phyloP scores from a whole-genome alignment of 1,139 yeast genomes.

The Zhuliangozyma parablackwelliae region DNA sequence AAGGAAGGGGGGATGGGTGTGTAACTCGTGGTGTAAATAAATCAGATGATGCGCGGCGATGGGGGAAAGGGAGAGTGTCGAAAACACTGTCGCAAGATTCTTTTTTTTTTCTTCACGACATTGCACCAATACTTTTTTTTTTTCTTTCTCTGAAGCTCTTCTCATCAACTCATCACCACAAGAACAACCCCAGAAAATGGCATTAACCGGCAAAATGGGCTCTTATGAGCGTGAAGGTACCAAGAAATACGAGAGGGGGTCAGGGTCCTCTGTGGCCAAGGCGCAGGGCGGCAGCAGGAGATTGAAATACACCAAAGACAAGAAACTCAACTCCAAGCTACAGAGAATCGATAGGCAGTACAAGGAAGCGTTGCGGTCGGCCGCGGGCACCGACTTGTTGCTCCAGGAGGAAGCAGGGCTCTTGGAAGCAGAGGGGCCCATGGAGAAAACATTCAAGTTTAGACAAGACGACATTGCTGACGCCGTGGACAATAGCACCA shows the following conservation, averaged over 20 bases:
- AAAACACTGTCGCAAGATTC: no score
- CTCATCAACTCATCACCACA: neutral
- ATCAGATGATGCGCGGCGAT: neutral
- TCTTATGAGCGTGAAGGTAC: slow-evolving; percentile 17
- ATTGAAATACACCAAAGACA: slow-evolving; percentile 44
- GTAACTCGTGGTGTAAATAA: neutral
- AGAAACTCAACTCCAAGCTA: slow-evolving; percentile 60
- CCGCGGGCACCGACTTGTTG: slow-evolving; percentile 82
- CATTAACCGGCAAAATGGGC: slow-evolving; percentile 17
- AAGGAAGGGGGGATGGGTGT: neutral
- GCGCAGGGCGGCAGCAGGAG: slow-evolving; percentile 12
- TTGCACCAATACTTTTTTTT: neutral
- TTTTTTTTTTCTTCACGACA: neutral
- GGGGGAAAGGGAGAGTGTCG: no score
- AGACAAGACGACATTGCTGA: slow-evolving; percentile 73
- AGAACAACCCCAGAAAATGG: slow-evolving; percentile 3
- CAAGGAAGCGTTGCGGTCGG: slow-evolving; percentile 72
- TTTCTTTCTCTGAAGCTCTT: slow-evolving; percentile 1
- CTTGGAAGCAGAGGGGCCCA: slow-evolving; percentile 78
- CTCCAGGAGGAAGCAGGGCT: slow-evolving; percentile 81
- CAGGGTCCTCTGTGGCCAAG: slow-evolving; percentile 6
- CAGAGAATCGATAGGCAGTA: slow-evolving; percentile 68
- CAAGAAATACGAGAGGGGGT: slow-evolving; percentile 13
- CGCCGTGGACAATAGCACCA: slow-evolving; percentile 76
- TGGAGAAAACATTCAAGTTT: slow-evolving; percentile 88